Base-by-base conservation (phyloP, 768 basidiomycete genomes). In the Cystofilobasidium macerans region DNA sequence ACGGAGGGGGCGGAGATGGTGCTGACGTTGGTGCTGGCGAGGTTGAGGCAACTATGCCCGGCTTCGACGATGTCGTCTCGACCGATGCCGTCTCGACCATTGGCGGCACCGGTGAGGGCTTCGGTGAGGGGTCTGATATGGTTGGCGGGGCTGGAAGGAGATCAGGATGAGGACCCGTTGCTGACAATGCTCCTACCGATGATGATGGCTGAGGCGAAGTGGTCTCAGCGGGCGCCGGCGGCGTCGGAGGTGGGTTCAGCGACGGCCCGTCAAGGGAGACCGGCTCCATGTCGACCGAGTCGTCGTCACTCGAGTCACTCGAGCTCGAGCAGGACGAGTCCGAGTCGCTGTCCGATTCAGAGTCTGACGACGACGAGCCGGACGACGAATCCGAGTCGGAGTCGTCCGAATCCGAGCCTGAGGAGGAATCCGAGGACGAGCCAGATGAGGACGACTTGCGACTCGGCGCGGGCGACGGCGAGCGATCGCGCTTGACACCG, bases 371-470 rank as follows among this genome's bases (percentile, higher is more conserved):
- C 12, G 42, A 43, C 42, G 42, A 43, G 22, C 12, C 11, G 22
- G 42, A 43, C 42, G 42, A 43, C 42, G 42, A 43, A 22, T 43
- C 42, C 42, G 42, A 43, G 42, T 43, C 48, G 13, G 48, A 51
- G 48, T 51, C 48, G 51, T 30, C 26, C 51, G 51, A 54, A n/a
- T 47, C 45, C 9, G 45, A 47, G 45, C 45, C n/a, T 3, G 51
- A 54, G 28, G 51, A 54, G 7, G 51, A 54, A 30, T 16, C 14
- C 51, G 51, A 65, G 57, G 42, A 57, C 8, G 56, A 64, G 48
- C 32, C 18, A 40, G 63, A 36, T 1, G 61, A 62, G 26, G 58
- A 42, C 32, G 36, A 57, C 36, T 14, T 20, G n/a, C 22, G 45
- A 47, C 51, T 54, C 28, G 14, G 28, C 28, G 26, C 51, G 7